Percentiles rank a stretch among this genome's conserved stretches.
Evolutionary conservation across 2,329 filamentous ascomycete genomes (phyloP).

Genomic region (Arthrobotrys pseudoclavata): DNA sequence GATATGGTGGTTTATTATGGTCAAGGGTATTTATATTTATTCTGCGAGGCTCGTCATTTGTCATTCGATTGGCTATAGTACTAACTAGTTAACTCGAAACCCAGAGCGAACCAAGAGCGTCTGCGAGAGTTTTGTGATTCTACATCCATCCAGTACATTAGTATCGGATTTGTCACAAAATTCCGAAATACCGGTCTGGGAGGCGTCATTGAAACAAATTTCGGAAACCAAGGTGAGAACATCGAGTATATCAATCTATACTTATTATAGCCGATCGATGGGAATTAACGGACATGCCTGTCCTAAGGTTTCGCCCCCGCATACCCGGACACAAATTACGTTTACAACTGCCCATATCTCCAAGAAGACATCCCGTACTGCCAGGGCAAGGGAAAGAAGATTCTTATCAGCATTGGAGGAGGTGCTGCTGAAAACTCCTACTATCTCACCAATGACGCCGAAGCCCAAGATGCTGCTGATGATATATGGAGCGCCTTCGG

Average conservation of each 20-base stretch:
- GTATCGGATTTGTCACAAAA: slow-evolving; percentile 68
- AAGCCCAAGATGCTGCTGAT: slow-evolving; percentile 67
- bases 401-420: slow-evolving; percentile 69
- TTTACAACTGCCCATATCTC: slow-evolving; percentile 66
- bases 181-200: slow-evolving; percentile 66
- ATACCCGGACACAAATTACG: slow-evolving; percentile 35
- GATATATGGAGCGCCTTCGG: slow-evolving; percentile 69
- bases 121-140: slow-evolving; percentile 60
- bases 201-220: slow-evolving; percentile 67
- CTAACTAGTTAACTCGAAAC: slow-evolving; percentile 12
- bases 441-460: slow-evolving; percentile 56
- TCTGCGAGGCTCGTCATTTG: neutral
- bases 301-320: slow-evolving; percentile 31
- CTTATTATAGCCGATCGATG: no score
- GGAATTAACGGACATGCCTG: neutral
- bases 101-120: slow-evolving; percentile 64
- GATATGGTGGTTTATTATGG: slow-evolving; percentile 50
- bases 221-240: slow-evolving; percentile 64
- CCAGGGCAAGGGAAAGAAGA: slow-evolving; percentile 67
- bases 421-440: slow-evolving; percentile 64
- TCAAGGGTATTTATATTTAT: slow-evolving; percentile 36
- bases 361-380: slow-evolving; percentile 68
- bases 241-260: slow-evolving; percentile 63
- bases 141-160: slow-evolving; percentile 68
- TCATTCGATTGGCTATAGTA: neutral